Evolutionary conservation across 2,329 filamentous ascomycete genomes (phyloP), one percentile per base, ranked within the genome.

Genomic region (Clonostachys solani): DNA sequence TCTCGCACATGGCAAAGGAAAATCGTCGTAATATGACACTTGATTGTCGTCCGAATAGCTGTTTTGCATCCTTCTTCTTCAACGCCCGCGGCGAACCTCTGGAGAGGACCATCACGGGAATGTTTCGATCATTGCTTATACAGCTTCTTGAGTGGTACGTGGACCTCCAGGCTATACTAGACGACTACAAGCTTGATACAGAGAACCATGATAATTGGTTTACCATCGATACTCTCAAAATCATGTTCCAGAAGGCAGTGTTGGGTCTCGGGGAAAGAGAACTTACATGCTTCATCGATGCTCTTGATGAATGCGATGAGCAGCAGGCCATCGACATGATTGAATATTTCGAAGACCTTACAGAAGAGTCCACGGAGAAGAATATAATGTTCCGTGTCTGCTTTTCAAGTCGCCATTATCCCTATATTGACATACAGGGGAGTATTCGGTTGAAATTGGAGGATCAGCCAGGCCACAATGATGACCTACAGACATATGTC

Each of bases 331-430:
- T 43, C 13, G 42, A 43, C 9, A 43, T 43, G 19, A 29, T 43
- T 15, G 19, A 29, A 19, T 23, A 23, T 29, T 43, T 43, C 12
- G 42, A 43, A 33, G 42, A 38, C 15, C 15, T 38, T 15, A 10
- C 36, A 10, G 36, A 38, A 38, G 15, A 38, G 36, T 38, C 36
- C 6, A 17, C 12, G 16, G 15, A 41, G 23, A 36, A 33, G n/a
- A 16, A 44, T 0, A 42, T 56, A 0, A 4, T 33, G 0, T 53
- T 78, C 0, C 56, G 49, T 0, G 53, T 73, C 0, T 75, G 69
- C 44, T 67, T 77, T 3, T 72, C 74, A 0, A 77, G 73, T 43
- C 60, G 77, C 0, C 70, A 75, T 35, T 78, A 77, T 18, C 74
- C 74, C 0, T 47, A 68, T 7, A 67, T 78, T 18, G 60, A 46